Conservation (phyloP, 768 basidiomycete genomes). For the Aureoboletus auriporus region DNA sequence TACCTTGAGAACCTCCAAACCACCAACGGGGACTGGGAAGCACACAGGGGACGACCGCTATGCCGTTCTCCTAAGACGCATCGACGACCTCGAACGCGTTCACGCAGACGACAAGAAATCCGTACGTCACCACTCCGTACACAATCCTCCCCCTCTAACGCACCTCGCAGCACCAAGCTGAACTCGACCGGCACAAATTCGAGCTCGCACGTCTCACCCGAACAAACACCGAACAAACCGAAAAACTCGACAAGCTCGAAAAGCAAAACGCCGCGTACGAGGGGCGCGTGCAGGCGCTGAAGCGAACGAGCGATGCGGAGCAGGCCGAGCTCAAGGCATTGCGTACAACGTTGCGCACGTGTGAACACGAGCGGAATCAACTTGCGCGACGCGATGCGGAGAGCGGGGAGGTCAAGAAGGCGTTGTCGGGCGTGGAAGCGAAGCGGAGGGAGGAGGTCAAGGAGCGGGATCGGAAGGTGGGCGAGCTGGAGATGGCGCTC, state of each 20-base stretch:
- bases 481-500: constrained; percentile 52
- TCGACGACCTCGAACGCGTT: constrained; percentile 60
- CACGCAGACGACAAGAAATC: constrained; percentile 63
- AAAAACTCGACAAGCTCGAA: constrained; percentile 57
- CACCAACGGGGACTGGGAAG: constrained; percentile 14
- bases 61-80: constrained; percentile 52
- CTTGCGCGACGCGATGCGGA: constrained; percentile 51
- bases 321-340: constrained; percentile 63
- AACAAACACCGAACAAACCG: constrained; percentile 43
- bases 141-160: background rate
- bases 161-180: constrained; percentile 48
- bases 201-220: constrained; percentile 53
- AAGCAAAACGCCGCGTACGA: constrained; percentile 59
- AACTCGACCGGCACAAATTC: constrained; percentile 54
- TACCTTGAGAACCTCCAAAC: constrained; percentile 26
- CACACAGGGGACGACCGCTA: constrained; percentile 42
- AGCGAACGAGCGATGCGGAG: constrained; percentile 43
- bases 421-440: constrained; percentile 44
- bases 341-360: constrained; percentile 50
- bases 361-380: constrained; percentile 56
- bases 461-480: constrained; percentile 50
- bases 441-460: constrained; percentile 52
- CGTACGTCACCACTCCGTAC: constrained; percentile 34
- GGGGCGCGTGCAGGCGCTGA: constrained; percentile 57
- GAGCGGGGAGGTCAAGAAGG: constrained; percentile 45